phyloP scores from a whole-genome alignment of 2,329 filamentous ascomycete species.

The Penicillium capsulatum region DNA sequence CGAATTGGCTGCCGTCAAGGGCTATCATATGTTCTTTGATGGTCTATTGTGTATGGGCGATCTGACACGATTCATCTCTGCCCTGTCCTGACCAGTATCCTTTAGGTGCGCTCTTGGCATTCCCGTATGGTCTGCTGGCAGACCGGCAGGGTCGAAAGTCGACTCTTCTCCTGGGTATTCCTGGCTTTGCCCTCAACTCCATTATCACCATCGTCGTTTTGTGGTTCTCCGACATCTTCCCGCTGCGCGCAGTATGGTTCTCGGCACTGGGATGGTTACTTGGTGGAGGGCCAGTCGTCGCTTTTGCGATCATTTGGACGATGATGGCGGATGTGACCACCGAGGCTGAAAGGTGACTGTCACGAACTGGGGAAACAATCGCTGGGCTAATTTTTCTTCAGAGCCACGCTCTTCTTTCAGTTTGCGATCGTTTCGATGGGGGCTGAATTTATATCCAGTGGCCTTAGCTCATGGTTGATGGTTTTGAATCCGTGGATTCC shows the following conservation, averaged over 20 bases:
- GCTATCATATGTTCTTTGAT: slow-evolving; percentile 49
- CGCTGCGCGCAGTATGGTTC: slow-evolving; percentile 48
- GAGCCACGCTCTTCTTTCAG: slow-evolving; percentile 41
- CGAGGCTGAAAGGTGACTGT: slow-evolving; percentile 39
- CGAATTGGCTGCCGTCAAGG: slow-evolving; percentile 49
- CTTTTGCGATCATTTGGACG: slow-evolving; percentile 47
- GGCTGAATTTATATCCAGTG: slow-evolving; percentile 38
- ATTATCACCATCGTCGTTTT: slow-evolving; percentile 32
- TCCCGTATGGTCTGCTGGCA: slow-evolving; percentile 49
- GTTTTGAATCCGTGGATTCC: slow-evolving; percentile 40
- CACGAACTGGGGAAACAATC: slow-evolving; percentile 13
- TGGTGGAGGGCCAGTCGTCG: slow-evolving; percentile 47
- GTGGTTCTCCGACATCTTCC: slow-evolving; percentile 40
- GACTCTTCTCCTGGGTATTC: slow-evolving; percentile 41
- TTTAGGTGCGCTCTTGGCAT: slow-evolving; percentile 44
- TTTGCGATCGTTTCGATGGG: slow-evolving; percentile 39
- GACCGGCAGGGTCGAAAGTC: slow-evolving; percentile 48
- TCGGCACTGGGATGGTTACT: slow-evolving; percentile 45
- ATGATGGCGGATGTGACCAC: slow-evolving; percentile 51
- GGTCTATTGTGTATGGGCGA: slow-evolving; percentile 35
- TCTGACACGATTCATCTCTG: background rate
- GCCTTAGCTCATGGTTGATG: slow-evolving; percentile 42
- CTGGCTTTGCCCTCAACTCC: slow-evolving; percentile 39
- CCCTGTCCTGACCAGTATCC: slow-evolving; percentile 14
- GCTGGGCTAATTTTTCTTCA: slow-evolving; percentile 11